Conservation (phyloP, 2,329 filamentous ascomycete species). For the Beauveria sp. region DNA sequence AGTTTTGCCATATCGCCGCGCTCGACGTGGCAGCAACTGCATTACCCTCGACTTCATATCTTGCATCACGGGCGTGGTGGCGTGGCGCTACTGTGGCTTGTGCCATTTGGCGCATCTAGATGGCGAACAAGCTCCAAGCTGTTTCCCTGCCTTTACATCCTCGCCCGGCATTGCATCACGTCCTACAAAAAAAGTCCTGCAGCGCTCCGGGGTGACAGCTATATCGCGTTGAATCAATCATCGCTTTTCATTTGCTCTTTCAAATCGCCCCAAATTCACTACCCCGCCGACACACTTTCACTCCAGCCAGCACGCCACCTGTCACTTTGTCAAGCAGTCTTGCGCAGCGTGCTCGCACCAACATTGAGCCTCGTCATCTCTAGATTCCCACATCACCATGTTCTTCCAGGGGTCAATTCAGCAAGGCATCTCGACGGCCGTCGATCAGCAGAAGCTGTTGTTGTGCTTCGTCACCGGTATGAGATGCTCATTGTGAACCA, state of each 20-base stretch:
- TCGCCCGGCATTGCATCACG: not conserved
- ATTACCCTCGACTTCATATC: not conserved
- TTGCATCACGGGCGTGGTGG: not conserved
- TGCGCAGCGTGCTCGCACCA: not conserved
- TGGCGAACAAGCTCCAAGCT: not conserved
- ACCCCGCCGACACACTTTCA: not conserved
- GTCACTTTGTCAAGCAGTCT: not conserved
- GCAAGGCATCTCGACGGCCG: slow-evolving; percentile 68
- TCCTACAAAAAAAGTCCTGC: not conserved
- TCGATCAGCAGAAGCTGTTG: slow-evolving; percentile 69
- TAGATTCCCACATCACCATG: slow-evolving; percentile 38
- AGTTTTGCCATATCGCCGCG: no score
- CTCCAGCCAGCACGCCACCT: not conserved
- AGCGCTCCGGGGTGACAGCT: not conserved
- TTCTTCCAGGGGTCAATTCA: slow-evolving; percentile 78
- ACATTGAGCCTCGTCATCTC: not conserved
- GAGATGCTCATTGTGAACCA: slow-evolving; percentile 16
- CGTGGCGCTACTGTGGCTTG: slow-evolving; percentile 2
- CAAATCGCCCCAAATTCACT: not conserved
- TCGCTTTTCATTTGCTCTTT: not conserved
- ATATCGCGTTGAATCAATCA: not conserved
- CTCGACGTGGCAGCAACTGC: not conserved
- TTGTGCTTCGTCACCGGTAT: slow-evolving; percentile 77
- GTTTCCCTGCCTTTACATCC: not conserved
- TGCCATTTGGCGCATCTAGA: not conserved